Evolutionary conservation across 768 basidiomycete species (phyloP), one percentile per base, ranked within the genome.

Genomic region (Dendrothele bispora): DNA sequence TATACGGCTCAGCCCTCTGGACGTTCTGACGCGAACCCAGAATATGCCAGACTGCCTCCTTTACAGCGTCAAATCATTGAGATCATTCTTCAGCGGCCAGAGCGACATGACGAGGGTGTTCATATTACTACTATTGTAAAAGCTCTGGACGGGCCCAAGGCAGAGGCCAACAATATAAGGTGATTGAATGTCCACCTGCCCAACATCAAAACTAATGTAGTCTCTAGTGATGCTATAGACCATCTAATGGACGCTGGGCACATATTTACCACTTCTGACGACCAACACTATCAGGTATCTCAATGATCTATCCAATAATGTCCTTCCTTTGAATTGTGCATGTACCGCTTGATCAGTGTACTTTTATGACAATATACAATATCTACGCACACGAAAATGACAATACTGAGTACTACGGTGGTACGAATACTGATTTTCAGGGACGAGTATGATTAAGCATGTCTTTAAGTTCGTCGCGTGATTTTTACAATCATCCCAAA

Each of bases 251-350:
- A 86, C 43, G 84, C 88, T 1, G 94, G 94, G 0, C 67, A 79
- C 53, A 74, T 95, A 47, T 98, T 79, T 64, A 86, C 80, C 45
- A 91, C 90, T 1, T 78, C 84, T 32, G 86, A 93, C 57, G 91
- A 93, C 52, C 86, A 79, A n/a, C 89, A 91, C 57, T 87, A 83
- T 64, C 69, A 75, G 28, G 61, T 87, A 37, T 80, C 80, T n/a
- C 56, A 60, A 42, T 75, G 58, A 62, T n/a, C n/a, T n/a, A n/a
- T n/a, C n/a, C n/a, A n/a, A n/a, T n/a, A n/a, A n/a, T n/a, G n/a
- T n/a, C n/a, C n/a, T n/a, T n/a, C n/a, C n/a, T n/a, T n/a, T n/a
- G n/a, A n/a, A n/a, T n/a, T n/a, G n/a, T n/a, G n/a, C n/a, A n/a
- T n/a, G n/a, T n/a, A n/a, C n/a, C n/a, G n/a, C n/a, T n/a, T n/a